These are phyloP conservation scores for Aureobasidium mangrovei DNA, from an alignment of 2,329 filamentous ascomycete genomes.

Conservation along the genomic window DNA sequence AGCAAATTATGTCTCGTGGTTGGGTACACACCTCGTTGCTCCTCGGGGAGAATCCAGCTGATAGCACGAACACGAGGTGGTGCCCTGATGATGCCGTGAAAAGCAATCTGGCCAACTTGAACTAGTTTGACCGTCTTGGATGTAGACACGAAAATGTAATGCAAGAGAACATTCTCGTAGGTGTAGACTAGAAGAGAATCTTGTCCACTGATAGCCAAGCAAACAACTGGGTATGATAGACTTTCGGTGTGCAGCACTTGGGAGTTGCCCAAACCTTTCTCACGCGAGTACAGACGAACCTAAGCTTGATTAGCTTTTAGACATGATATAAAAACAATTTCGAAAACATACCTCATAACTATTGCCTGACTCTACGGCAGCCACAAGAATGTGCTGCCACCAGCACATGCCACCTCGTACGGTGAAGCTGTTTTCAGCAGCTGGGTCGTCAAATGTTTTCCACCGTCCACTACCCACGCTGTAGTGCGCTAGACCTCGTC, in stretches of 20 bases:
- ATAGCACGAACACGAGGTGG: slow-evolving; percentile 85
- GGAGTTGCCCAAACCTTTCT: slow-evolving; percentile 64
- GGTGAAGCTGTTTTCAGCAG: slow-evolving; percentile 79
- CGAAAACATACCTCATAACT: slow-evolving; percentile 57
- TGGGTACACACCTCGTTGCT: slow-evolving; percentile 57
- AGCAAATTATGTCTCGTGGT: background rate
- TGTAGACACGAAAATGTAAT: slow-evolving; percentile 75
- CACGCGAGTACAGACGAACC: slow-evolving; percentile 86
- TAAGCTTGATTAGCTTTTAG: slow-evolving; percentile 23
- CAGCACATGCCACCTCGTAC: slow-evolving; percentile 97
- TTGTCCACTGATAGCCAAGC: slow-evolving; percentile 80
- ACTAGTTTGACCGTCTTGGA: slow-evolving; percentile 66
- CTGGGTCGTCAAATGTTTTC: slow-evolving; percentile 82
- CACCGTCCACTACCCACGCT: slow-evolving; percentile 88
- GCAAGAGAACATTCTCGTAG: slow-evolving; percentile 89
- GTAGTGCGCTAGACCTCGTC: slow-evolving; percentile 86
- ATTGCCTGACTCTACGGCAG: slow-evolving; percentile 77
- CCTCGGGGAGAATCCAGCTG: slow-evolving; percentile 91
- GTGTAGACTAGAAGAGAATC: slow-evolving; percentile 96
- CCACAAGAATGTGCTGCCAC: slow-evolving; percentile 92
- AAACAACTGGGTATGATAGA: slow-evolving; percentile 77
- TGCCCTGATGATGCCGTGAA: slow-evolving; percentile 91
- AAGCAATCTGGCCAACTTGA: slow-evolving; percentile 95
- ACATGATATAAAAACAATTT: background rate
- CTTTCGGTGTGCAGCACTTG: slow-evolving; percentile 67